Conservation (phyloP, 495 filamentous ascomycete species). For the Elasticomyces elasticus region DNA sequence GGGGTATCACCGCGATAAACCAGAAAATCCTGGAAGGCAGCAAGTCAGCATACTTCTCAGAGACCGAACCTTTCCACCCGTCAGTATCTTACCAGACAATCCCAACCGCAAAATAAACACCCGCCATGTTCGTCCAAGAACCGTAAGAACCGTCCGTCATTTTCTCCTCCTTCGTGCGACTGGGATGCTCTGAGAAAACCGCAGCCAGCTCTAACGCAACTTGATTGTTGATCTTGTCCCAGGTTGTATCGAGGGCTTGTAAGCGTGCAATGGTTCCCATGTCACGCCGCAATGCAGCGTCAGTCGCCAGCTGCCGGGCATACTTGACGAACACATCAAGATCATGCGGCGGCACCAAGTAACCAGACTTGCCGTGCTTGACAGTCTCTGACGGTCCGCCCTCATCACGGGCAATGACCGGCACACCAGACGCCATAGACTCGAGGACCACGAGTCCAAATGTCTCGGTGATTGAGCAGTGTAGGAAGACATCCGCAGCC, state of each 20-base stretch:
- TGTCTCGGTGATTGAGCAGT: constrained; percentile 56
- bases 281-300: constrained; percentile 30
- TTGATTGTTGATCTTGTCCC: constrained; percentile 54
- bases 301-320: constrained; percentile 34
- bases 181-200: constrained; percentile 35
- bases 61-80: neutral
- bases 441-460: constrained; percentile 58
- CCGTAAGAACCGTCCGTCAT: constrained; percentile 12
- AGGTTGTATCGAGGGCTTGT: constrained; percentile 49
- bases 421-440: constrained; percentile 55
- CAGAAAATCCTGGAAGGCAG: constrained; percentile 12
- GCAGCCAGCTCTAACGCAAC: constrained; percentile 49
- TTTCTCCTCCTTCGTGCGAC: constrained; percentile 8
- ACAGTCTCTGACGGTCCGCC: constrained; percentile 57
- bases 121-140: constrained; percentile 6
- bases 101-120: constrained; percentile 20
- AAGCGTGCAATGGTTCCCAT: constrained; percentile 37
- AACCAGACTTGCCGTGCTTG: constrained; percentile 44
- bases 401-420: constrained; percentile 53
- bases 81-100: constrained; percentile 13
- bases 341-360: constrained; percentile 45
- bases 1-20: constrained; percentile 21
- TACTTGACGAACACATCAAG: constrained; percentile 42
- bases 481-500: constrained; percentile 51
- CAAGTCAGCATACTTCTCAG: neutral